Evolutionary conservation across 371 early-diverging fungal genomes (phyloP).

Genomic region (Umbelopsis sp.): DNA sequence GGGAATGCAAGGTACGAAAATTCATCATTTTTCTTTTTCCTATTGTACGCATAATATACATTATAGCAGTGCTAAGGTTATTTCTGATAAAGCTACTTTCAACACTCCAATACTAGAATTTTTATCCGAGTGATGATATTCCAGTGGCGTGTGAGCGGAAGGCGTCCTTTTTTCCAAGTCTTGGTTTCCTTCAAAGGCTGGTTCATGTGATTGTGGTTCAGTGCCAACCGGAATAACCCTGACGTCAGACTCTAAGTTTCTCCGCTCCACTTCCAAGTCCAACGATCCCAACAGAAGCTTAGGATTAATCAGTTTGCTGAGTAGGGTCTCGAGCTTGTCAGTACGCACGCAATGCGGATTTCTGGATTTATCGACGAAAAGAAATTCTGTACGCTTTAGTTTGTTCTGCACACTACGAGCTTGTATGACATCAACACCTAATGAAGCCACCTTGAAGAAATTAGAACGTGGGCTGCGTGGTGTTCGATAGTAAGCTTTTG

Average conservation of each 20-base stretch:
- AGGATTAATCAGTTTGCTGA: neutral
- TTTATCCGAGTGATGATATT: neutral
- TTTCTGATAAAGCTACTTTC: neutral
- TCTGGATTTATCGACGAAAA: neutral
- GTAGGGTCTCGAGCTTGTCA: neutral
- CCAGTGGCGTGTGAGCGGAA: neutral
- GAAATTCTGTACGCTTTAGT: neutral
- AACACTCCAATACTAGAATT: neutral
- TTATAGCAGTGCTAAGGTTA: neutral
- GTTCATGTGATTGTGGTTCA: slow-evolving; percentile 5
- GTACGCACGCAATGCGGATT: neutral
- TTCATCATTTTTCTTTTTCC: neutral
- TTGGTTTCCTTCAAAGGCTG: neutral
- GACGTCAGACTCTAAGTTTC: slow-evolving; percentile 9
- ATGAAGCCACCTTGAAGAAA: too few relatives aligned
- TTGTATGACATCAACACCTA: neutral
- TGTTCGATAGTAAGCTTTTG: neutral
- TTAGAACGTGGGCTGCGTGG: neutral
- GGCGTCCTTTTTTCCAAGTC: neutral
- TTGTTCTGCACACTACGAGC: slow-evolving; percentile 1
- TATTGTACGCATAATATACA: too few relatives aligned
- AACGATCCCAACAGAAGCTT: neutral
- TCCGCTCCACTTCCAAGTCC: neutral
- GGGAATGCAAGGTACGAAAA: neutral
- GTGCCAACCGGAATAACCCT: neutral